Evolutionary conservation across 2,329 filamentous ascomycete species (phyloP).

Genomic region (Diaporthe vexans): DNA sequence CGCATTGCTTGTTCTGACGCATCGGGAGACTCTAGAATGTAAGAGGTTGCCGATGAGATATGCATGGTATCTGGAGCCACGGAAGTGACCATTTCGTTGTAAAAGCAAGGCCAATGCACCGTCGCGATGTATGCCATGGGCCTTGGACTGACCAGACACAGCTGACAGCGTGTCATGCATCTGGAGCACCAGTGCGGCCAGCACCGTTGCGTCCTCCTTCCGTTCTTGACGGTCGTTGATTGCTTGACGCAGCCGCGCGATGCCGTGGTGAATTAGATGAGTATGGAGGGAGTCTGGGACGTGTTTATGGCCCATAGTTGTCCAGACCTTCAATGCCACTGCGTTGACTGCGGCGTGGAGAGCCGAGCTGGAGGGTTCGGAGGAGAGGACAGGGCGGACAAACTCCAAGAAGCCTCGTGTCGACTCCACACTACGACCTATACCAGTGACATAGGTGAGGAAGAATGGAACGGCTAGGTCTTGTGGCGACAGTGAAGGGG

Average conservation of each 20-base stretch:
- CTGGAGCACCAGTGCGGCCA: conserved; percentile 5
- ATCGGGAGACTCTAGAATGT: not conserved
- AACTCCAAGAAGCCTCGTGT: conserved; percentile 16
- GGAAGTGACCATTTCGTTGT: not conserved
- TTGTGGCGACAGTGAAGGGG: not conserved
- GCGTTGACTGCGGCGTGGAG: conserved; percentile 4
- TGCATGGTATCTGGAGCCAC: not conserved
- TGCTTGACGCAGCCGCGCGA: not conserved
- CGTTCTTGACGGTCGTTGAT: not conserved
- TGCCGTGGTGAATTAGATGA: not conserved
- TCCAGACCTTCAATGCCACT: conserved; percentile 8
- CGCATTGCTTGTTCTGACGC: not conserved
- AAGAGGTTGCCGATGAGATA: conserved; percentile 1
- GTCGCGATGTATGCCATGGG: not conserved
- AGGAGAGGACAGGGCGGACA: conserved; percentile 4
- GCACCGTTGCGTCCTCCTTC: not conserved
- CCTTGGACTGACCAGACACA: not conserved
- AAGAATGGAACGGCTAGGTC: conserved; percentile 2
- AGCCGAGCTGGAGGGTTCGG: not conserved
- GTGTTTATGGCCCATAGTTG: not conserved
- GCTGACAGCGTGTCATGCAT: not conserved
- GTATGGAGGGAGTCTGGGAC: not conserved
- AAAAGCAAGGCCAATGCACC: not conserved
- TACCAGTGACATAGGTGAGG: conserved; percentile 1
- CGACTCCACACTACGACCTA: not conserved